Percentiles rank a stretch among this genome's conserved stretches.
Evolutionary conservation across 2,329 filamentous ascomycete species (phyloP).

Genomic region (Aspergillus texensis): DNA sequence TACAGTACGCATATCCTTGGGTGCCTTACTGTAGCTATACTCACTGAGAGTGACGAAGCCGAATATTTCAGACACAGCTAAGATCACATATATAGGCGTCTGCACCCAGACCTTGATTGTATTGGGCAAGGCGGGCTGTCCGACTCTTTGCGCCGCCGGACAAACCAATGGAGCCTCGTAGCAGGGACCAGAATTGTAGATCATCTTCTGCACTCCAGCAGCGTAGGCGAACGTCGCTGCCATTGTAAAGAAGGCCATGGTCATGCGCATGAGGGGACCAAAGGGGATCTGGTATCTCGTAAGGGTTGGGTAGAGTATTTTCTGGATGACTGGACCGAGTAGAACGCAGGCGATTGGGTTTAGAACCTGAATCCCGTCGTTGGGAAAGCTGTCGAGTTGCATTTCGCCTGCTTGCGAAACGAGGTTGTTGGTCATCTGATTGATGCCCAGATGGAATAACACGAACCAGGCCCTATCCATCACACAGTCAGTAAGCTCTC

Average conservation of each 20-base stretch:
- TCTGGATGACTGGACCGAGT: slow-evolving; percentile 7
- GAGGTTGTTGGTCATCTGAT: slow-evolving; percentile 8
- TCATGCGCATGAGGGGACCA: slow-evolving; percentile 3
- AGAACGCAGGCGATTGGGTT: slow-evolving; percentile 8
- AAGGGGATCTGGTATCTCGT: not conserved
- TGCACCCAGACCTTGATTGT: slow-evolving; percentile 7
- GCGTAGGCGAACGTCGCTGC: slow-evolving; percentile 1
- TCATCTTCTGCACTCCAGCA: slow-evolving; percentile 6
- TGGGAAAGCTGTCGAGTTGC: not conserved
- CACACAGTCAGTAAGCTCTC: not conserved
- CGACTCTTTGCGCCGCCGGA: slow-evolving; percentile 1
- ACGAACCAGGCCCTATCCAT: slow-evolving; percentile 7
- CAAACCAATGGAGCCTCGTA: slow-evolving; percentile 5
- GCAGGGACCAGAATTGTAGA: slow-evolving; percentile 3
- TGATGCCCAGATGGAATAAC: slow-evolving; percentile 2
- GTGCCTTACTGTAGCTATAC: slow-evolving; percentile 7
- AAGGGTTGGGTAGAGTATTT: slow-evolving; percentile 3
- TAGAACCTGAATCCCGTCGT: slow-evolving; percentile 5
- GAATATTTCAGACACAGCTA: slow-evolving; percentile 1
- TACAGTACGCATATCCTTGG: slow-evolving; percentile 8
- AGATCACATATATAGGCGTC: slow-evolving; percentile 2
- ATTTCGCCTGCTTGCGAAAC: slow-evolving; percentile 7
- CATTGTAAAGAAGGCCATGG: slow-evolving; percentile 1
- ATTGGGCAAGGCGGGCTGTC: slow-evolving; percentile 3
- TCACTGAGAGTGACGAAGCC: slow-evolving; percentile 5